Evolutionary conservation across 108 stramenopile species (phyloP), one percentile per base, ranked within the genome.

Genomic region (Cyclotella sp.): DNA sequence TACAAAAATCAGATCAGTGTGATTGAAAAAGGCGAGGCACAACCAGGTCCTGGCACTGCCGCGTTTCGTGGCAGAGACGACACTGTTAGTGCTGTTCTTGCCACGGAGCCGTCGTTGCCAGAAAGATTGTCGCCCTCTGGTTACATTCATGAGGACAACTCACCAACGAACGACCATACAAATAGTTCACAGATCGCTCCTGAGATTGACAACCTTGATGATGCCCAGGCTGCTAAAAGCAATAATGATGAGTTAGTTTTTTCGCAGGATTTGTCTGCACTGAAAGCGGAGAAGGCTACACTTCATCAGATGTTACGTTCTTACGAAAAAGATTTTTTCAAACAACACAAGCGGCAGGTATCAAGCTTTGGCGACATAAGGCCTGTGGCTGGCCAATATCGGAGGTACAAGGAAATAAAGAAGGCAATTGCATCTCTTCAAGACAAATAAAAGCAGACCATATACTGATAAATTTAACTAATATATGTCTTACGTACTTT

Each of bases 331-430:
- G 92, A 94, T 58, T 96, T 96, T 75, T 93, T 89, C 70, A 84
- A 84, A 70, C 87, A 91, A 58, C 87, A 96, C 65, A 84, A 89
- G 39, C 84, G 96, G 4, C 96, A 96, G 66, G 96, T 96, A 3
- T 92, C 91, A 22, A 93, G 93, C 72, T 96, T 92, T 79, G 83
- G 86, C 11, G 96, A 96, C 73, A 96, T 96, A 53, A 77, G 86
- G 46, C 96, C 96, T n/a, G 93, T 96, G 15, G 96, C 96, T n/a
- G 81, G 84, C 53, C 91, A 94, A 61, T 96, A 95, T 84, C 88
- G 93, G 59, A 83, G 93, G 45, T 96, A 95, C 84, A 96, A 96
- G 82, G 96, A 96, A 72, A 94, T 96, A 58, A 96, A 96, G 63
- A 92, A 84, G 70, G 87, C 90, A 14, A 95, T 95, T 57, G 87